Percentiles rank a stretch among this genome's conserved stretches.
Evolutionary conservation across 495 filamentous ascomycete species (phyloP).

Genomic region (Patellaria atrata): DNA sequence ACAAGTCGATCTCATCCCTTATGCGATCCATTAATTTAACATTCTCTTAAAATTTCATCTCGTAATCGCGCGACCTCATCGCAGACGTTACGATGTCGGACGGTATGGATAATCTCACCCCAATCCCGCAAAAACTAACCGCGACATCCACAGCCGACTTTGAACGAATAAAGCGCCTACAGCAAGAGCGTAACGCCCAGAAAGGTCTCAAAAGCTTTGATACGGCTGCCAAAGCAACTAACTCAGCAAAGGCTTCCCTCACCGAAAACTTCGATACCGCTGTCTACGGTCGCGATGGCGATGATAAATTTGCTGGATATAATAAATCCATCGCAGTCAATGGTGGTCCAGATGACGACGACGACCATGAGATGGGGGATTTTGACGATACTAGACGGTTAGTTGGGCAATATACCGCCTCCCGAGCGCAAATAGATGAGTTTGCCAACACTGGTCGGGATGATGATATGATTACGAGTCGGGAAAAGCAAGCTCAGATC

Average conservation of each 20-base stretch:
- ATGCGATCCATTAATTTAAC: too few relatives aligned
- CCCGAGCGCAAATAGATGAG: constrained; percentile 81
- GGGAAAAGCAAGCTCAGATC: constrained; percentile 82
- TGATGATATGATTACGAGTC: constrained; percentile 75
- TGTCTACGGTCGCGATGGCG: constrained; percentile 71
- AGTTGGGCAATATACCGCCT: constrained; percentile 95
- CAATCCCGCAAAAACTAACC: constrained; percentile 14
- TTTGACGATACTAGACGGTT: constrained; percentile 59
- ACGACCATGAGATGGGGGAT: constrained; percentile 66
- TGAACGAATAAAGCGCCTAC: constrained; percentile 65
- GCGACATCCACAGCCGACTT: constrained; percentile 49
- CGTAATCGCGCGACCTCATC: too few relatives aligned
- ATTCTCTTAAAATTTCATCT: too few relatives aligned
- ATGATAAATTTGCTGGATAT: constrained; percentile 82
- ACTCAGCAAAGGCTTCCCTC: constrained; percentile 84
- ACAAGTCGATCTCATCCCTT: too few relatives aligned
- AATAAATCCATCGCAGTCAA: constrained; percentile 66
- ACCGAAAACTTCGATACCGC: constrained; percentile 89
- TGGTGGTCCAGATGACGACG: constrained; percentile 73
- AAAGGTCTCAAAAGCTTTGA: constrained; percentile 84
- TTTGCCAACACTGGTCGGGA: constrained; percentile 73
- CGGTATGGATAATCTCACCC: constrained; percentile 30
- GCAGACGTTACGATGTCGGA: constrained; percentile 53
- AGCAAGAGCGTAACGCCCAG: constrained; percentile 88
- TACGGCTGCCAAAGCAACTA: constrained; percentile 65